Evolutionary conservation across 208 protist species (phyloP), one percentile per base, ranked within the genome.

Genomic region (Porcisia hertigi): DNA sequence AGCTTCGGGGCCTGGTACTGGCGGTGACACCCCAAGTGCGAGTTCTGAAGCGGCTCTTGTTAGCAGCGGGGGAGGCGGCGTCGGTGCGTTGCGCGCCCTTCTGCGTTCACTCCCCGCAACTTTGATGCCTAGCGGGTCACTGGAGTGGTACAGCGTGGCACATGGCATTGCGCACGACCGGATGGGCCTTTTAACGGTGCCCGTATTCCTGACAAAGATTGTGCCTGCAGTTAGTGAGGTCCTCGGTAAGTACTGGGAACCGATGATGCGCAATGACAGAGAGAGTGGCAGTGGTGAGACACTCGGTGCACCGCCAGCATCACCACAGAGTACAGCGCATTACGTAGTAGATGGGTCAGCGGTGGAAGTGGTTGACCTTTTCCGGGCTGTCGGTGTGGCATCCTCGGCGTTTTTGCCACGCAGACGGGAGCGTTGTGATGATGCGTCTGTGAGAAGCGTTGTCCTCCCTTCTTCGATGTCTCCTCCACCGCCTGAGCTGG

Each of bases 91-190:
- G 57, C 78, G 69, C 23, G 52, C 43, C 43, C 41, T 78, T 12
- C 60, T 82, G 60, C 57, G 60, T 18, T 55, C 57, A 14, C 12
- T 82, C 3, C 78, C 78, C 2, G 18, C 69, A 4, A n/a, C 30
- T 16, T 45, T 82, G 53, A 69, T 77, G 43, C 78, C 78, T n/a
- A 64, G 58, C 6, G 66, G 34, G 18, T 71, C 73, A 41, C 49
- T 82, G 20, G 72, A 77, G 69, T 82, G 78, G 78, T 66, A 70
- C 54, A 82, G 78, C 36, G 73, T 82, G 41, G 57, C 71, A 57
- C 18, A 70, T 43, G 78, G 78, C n/a, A 39, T 71, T 47, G 78
- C 73, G 7, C 77, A 82, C 57, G 25, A 53, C 3, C 65, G 73
- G 9, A 82, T 82, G 78, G 73, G 69, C 14, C 53, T 82, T 11